Conservation (phyloP, 306 rosid genomes). For the Quercus engelmannii region DNA sequence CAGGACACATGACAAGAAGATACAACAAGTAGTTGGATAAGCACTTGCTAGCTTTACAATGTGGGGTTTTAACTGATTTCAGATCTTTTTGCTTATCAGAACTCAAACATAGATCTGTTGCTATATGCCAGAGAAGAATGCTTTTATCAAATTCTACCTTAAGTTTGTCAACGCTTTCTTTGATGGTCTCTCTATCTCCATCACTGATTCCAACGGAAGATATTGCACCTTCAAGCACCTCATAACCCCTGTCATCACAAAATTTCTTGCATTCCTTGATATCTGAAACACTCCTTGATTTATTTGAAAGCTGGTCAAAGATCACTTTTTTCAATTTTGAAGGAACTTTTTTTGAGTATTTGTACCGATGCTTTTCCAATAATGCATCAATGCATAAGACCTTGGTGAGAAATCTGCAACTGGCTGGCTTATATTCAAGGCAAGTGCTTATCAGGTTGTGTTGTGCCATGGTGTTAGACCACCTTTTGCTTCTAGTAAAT, state of each 20-base stretch:
- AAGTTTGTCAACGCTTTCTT: not conserved
- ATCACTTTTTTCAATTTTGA: slow-evolving; percentile 12
- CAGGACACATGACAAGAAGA: slow-evolving; percentile 24
- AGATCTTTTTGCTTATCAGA: not conserved
- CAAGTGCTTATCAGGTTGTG: not conserved
- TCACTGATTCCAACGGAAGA: not conserved
- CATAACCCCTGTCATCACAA: slow-evolving; percentile 20
- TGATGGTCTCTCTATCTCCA: no score
- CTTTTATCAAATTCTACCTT: slow-evolving; percentile 20
- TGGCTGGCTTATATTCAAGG: not conserved
- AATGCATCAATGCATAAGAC: not conserved
- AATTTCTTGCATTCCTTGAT: slow-evolving; percentile 4
- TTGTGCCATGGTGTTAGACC: slow-evolving; percentile 10
- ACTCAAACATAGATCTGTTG: slow-evolving; percentile 26
- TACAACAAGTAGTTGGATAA: slow-evolving; percentile 28
- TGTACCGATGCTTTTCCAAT: not conserved
- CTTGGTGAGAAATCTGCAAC: not conserved
- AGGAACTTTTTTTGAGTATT: not conserved
- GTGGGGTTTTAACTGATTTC: not conserved
- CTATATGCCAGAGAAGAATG: slow-evolving; percentile 37
- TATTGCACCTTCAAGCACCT: slow-evolving; percentile 1
- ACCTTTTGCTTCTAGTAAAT: not conserved
- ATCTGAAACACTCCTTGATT: not conserved
- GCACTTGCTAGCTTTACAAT: not conserved
- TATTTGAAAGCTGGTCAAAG: slow-evolving; percentile 6